These are phyloP conservation scores for Ramicandelaber brevisporus DNA, from an alignment of 192 early-diverging fungal species.

Conservation along the genomic window DNA sequence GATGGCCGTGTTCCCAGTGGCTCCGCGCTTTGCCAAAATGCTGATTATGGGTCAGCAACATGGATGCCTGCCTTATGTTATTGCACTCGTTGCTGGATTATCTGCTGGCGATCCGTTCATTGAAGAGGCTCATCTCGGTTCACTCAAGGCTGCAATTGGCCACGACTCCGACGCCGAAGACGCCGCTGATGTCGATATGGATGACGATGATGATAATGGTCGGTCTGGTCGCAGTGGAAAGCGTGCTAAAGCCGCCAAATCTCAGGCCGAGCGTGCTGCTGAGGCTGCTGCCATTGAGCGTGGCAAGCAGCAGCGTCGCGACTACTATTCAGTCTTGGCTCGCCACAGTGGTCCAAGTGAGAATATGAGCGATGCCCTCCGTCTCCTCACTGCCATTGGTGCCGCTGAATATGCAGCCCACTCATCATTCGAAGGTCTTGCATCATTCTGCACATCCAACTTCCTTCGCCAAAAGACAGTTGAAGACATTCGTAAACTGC, in stretches of 20 bases:
- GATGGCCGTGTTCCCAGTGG: constrained; percentile 77
- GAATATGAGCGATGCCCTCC: constrained; percentile 65
- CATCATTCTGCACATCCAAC: constrained; percentile 48
- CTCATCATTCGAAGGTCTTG: no score
- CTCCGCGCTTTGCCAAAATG: constrained; percentile 60
- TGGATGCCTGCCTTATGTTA: constrained; percentile 58
- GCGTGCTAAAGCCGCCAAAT: no score
- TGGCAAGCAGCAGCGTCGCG: no score
- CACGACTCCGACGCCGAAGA: constrained; percentile 5
- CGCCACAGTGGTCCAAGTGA: no score
- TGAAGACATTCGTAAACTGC: constrained; percentile 53
- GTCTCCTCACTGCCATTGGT: constrained; percentile 66
- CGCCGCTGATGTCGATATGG: constrained; percentile 23
- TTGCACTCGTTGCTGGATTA: constrained; percentile 74
- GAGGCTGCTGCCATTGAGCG: no score
- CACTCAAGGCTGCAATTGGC: constrained; percentile 19
- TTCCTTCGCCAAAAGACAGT: constrained; percentile 71
- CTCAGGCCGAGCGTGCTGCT: no score
- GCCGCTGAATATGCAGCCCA: constrained; percentile 56
- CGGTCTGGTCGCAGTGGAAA: constrained; percentile 21
- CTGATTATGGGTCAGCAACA: constrained; percentile 72
- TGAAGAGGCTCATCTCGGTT: constrained; percentile 34
- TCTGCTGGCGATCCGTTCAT: constrained; percentile 89
- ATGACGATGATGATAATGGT: constrained; percentile 15
- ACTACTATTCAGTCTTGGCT: no score